Percentiles rank a stretch among this genome's conserved stretches.
Conservation (phyloP, 2,329 filamentous ascomycete species). For the Talaromyces sp. region DNA sequence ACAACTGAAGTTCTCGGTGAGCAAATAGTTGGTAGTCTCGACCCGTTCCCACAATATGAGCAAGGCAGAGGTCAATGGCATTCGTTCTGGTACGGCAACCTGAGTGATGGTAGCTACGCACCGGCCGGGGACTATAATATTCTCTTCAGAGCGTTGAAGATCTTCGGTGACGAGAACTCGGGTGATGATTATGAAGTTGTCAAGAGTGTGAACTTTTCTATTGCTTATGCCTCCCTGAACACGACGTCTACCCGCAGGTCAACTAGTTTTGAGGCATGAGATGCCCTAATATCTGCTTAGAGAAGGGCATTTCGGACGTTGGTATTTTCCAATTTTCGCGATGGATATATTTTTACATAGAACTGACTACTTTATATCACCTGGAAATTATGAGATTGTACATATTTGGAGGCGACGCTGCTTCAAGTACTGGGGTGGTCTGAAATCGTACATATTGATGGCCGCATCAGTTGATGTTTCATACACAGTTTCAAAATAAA, state of each 20-base stretch:
- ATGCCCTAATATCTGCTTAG: not conserved
- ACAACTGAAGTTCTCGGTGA: slow-evolving; percentile 7
- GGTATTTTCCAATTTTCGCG: not conserved
- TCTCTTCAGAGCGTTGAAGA: slow-evolving; percentile 22
- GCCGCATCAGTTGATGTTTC: no score
- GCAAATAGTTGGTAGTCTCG: slow-evolving; percentile 5
- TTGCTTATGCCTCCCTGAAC: not conserved
- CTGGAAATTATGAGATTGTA: not conserved
- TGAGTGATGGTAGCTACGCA: slow-evolving; percentile 21
- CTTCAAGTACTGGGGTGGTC: no score
- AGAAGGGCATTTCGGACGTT: not conserved
- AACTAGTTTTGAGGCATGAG: not conserved
- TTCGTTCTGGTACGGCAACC: slow-evolving; percentile 15
- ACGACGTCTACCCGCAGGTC: not conserved
- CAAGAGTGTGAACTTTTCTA: slow-evolving; percentile 20
- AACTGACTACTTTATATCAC: not conserved
- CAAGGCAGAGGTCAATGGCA: slow-evolving; percentile 1
- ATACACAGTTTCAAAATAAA: not conserved
- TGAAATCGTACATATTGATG: no score
- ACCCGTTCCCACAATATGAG: not conserved
- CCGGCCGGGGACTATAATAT: slow-evolving; percentile 25
- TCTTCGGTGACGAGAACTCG: slow-evolving; percentile 22
- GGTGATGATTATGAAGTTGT: slow-evolving; percentile 22
- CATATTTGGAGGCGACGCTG: not conserved
- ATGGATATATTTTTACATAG: not conserved